Percentiles rank a stretch among this genome's conserved stretches.
Conservation (phyloP, 2,329 filamentous ascomycete genomes). For the Fusarium burgessii region DNA sequence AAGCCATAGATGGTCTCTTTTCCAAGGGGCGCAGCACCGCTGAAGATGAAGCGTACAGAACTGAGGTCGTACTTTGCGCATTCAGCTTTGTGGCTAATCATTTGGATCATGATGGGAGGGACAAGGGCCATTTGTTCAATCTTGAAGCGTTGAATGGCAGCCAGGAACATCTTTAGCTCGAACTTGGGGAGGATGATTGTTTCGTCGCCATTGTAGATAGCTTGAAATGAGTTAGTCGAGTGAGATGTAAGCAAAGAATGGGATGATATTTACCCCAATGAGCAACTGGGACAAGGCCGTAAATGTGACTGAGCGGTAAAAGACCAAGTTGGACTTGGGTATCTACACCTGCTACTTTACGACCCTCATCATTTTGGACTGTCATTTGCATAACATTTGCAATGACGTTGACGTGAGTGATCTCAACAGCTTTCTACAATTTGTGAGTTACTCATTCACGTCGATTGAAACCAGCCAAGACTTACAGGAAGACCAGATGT, state of each 20-base stretch:
- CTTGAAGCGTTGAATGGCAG: slow-evolving; percentile 74
- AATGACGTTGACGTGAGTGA: slow-evolving; percentile 83
- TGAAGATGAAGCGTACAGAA: slow-evolving; percentile 73
- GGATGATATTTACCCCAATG: slow-evolving; percentile 23
- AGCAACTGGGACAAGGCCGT: slow-evolving; percentile 78
- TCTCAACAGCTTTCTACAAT: slow-evolving; percentile 82
- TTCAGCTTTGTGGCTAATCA: slow-evolving; percentile 71
- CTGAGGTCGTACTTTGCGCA: slow-evolving; percentile 76
- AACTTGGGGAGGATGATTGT: slow-evolving; percentile 81
- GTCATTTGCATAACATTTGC: slow-evolving; percentile 76
- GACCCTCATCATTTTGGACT: slow-evolving; percentile 56
- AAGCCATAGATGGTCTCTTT: slow-evolving; percentile 75
- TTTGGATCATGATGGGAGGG: slow-evolving; percentile 81
- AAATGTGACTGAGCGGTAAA: slow-evolving; percentile 87
- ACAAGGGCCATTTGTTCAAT: slow-evolving; percentile 77
- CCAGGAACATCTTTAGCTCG: slow-evolving; percentile 74
- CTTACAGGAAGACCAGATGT: slow-evolving; percentile 81
- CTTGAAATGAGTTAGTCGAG: slow-evolving; percentile 57
- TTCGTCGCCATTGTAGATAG: slow-evolving; percentile 78
- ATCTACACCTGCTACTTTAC: slow-evolving; percentile 51
- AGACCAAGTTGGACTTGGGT: slow-evolving; percentile 70
- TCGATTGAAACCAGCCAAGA: neutral
- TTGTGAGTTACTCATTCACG: slow-evolving; percentile 1
- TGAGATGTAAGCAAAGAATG: neutral
- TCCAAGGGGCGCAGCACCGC: slow-evolving; percentile 80